A percentile compares a stretch with the other conserved stretches of the same genome.
phyloP scores from a whole-genome alignment of 1,139 yeast genomes.

The Debaryomyces udenii region DNA sequence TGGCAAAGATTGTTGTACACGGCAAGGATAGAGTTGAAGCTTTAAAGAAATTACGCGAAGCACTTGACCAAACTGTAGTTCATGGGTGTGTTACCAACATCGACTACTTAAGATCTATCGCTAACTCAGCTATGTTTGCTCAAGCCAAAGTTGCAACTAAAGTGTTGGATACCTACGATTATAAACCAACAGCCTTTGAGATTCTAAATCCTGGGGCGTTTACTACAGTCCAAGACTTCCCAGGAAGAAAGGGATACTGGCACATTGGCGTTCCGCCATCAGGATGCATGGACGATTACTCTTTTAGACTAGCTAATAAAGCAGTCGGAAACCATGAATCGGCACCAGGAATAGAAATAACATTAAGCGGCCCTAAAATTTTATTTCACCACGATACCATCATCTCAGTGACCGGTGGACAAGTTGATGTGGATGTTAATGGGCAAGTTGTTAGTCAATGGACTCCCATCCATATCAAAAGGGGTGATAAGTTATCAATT shows the following conservation, averaged over 20 bases:
- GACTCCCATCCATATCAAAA: conserved; percentile 67
- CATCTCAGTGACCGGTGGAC: conserved; percentile 87
- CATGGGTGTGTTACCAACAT: conserved; percentile 88
- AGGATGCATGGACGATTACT: conserved; percentile 95
- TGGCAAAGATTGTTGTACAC: conserved; percentile 94
- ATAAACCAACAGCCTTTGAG: conserved; percentile 83
- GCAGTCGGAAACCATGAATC: conserved; percentile 81
- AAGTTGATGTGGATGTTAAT: conserved; percentile 65
- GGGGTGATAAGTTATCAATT: conserved; percentile 77
- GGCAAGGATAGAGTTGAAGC: conserved; percentile 90
- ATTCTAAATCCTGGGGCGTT: conserved; percentile 86
- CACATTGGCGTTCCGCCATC: conserved; percentile 95
- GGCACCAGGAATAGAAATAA: conserved; percentile 90
- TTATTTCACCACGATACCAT: conserved; percentile 79
- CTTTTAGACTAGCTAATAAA: conserved; percentile 86
- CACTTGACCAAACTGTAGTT: conserved; percentile 82
- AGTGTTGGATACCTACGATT: conserved; percentile 79
- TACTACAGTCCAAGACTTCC: conserved; percentile 94
- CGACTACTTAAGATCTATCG: conserved; percentile 86
- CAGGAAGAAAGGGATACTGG: conserved; percentile 92
- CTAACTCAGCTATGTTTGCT: conserved; percentile 80
- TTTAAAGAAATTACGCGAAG: conserved; percentile 70
- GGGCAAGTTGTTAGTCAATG: conserved; percentile 57
- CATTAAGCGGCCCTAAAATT: conserved; percentile 83
- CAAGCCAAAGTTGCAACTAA: conserved; percentile 85